Evolutionary conservation across 23 red algal genomes (phyloP), one percentile per base, ranked within the genome.

Genomic region (Gracilaria gracilis): DNA sequence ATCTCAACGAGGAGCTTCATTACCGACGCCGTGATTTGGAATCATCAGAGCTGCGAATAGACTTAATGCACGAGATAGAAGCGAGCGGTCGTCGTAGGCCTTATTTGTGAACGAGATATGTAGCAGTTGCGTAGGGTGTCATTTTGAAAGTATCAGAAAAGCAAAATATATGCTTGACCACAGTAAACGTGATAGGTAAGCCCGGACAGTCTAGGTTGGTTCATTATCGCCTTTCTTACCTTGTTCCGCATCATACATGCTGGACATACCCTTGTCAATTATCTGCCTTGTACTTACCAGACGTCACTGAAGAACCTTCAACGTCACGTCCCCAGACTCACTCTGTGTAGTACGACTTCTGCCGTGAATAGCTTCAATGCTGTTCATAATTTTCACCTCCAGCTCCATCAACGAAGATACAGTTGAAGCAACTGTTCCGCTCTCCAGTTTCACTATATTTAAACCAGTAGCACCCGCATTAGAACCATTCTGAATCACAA

Each of bases 61-160:
- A 51, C 48, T 75, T 75, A 4, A 75, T 33, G 2, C 70, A 36
- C 4, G 32, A 75, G 37, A 75, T 75, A 34, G 70, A 75, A 14
- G 20, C 70, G 7, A 75, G 32, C 47, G n/a, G 38, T 75, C 70
- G 38, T 27, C 70, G 47, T 34, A 75, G 70, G 8, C 38, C 70
- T 34, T 23, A 35, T 38, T 6, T 34, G 38, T 75, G 32, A 27
- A 23, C 15, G 4, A 75, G 48, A 51, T 8, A 51, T 16, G 9
- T 51, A 51, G 9, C 9, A 51, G 9, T 51, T 51, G 16, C 16
- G 48, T 51, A 51, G 9, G 16, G 8, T 51, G 8, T 11, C 16
- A 51, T 51, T 8, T 51, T 51, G 48, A 51, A 11, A 70, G 8
- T 12, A 37, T 13, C 20, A 20, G 13, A 20, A 70, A 35, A 37